Evolutionary conservation across 768 basidiomycete genomes (phyloP), one percentile per base, ranked within the genome.

Genomic region (Cubamyces sp.): DNA sequence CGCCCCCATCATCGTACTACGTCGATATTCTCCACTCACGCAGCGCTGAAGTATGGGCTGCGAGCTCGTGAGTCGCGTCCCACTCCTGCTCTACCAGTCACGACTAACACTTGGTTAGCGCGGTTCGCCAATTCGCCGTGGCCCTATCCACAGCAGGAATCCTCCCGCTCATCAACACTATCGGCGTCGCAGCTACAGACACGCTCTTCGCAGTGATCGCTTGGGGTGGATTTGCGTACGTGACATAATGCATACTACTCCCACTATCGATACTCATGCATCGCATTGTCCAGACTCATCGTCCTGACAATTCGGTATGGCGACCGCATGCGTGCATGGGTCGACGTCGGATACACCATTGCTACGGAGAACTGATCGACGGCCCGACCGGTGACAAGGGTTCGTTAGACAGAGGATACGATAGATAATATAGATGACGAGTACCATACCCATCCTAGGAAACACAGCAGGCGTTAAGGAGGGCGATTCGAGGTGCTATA

Each of bases 1-100:
- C 80, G 8, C 87, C 87, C 0, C 75, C 76, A 18, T 77, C 82
- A 11, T 78, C 87, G 5, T 89, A 88, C 64, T 72, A 74, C 28
- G 80, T 89, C 5, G 89, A 90, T 62, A 72, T 88, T 14, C 64
- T 90, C 72, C 87, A 84, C 39, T 69, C 76, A 26, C 78, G 80
- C 21, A 88, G 88, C 64, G 86, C 88, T 3, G 87, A 90, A 67
- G 77, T 79, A n/a, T 78, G 81, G 72, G 87, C 86, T 3, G 86
- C 83, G 0, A 76, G 75, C 55, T 74, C 73, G 88, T 88, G 55
- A 30, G 83, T 77, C 39, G 14, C 23, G 3, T 55, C 50, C 37
- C 18, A 15, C 45, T 15, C 6, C 34, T 40, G 39, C 16, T 19
- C 28, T 15, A 50, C 3, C 18, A 28, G 21, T 48, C 23, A 23